Conservation (phyloP, 495 filamentous ascomycete species). For the Penicillium mononematosum region DNA sequence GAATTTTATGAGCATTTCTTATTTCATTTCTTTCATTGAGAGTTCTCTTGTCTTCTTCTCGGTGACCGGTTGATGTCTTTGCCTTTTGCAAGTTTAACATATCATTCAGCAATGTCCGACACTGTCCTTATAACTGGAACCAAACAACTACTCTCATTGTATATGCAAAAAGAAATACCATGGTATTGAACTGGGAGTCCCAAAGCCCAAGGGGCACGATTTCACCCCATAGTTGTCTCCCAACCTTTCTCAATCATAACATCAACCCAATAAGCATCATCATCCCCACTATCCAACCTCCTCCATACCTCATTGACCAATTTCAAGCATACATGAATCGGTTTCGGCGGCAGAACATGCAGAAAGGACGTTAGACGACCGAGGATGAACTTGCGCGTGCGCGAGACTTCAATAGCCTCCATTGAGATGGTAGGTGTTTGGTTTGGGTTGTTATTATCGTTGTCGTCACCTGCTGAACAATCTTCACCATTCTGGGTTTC, state of each 20-base stretch:
- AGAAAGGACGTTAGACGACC: conserved; percentile 48
- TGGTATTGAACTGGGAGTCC: neutral
- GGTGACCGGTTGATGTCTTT: no score
- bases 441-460: conserved; percentile 15
- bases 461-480: neutral
- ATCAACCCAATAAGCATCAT: conserved; percentile 53
- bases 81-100: neutral
- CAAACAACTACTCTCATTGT: neutral
- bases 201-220: neutral
- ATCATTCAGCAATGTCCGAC: neutral
- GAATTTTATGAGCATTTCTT: neutral
- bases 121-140: neutral
- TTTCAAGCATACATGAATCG: conserved; percentile 47
- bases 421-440: conserved; percentile 38
- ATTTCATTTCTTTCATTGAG: neutral
- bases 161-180: neutral
- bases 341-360: conserved; percentile 53
- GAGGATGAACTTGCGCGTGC: conserved; percentile 46
- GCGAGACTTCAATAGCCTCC: conserved; percentile 48
- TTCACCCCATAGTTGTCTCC: conserved; percentile 57
- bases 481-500: neutral
- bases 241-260: conserved; percentile 58
- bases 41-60: neutral
- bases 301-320: conserved; percentile 54
- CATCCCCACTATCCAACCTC: conserved; percentile 45